phyloP scores from a whole-genome alignment of 2,329 filamentous ascomycete species.

The Rutstroemia sp. region DNA sequence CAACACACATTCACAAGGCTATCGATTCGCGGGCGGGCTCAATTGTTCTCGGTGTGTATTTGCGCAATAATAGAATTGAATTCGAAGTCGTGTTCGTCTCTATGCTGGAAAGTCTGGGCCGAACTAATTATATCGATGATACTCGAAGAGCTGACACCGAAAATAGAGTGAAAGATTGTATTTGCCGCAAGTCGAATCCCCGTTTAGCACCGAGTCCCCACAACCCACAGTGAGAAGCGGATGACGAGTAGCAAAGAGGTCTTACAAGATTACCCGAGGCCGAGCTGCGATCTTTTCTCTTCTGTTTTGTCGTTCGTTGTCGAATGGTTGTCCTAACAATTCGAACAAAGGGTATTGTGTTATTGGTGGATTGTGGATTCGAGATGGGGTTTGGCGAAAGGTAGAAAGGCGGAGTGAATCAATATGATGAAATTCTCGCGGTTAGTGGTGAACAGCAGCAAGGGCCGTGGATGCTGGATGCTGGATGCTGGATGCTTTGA shows the following conservation, averaged over 20 bases:
- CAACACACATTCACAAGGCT: slow-evolving; percentile 6
- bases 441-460: no score
- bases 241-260: not conserved
- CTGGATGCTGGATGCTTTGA: no score
- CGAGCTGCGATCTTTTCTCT: not conserved
- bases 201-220: not conserved
- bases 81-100: not conserved
- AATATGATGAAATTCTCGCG: no score
- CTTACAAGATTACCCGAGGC: not conserved
- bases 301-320: not conserved
- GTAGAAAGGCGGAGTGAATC: no score
- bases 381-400: no score
- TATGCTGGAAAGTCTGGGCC: not conserved
- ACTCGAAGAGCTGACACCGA: not conserved
- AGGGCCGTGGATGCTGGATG: no score
- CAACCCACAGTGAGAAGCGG: not conserved
- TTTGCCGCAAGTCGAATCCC: not conserved
- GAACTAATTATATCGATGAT: not conserved
- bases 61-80: slow-evolving; percentile 1
- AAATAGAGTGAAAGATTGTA: not conserved
- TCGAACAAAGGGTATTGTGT: not conserved
- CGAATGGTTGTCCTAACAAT: not conserved
- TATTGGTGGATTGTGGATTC: no score
- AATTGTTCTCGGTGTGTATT: not conserved
- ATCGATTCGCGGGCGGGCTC: not conserved